A percentile compares a stretch with the other conserved stretches of the same genome.
phyloP scores from a whole-genome alignment of 805 yeast genomes.

The Candida coquimbonensis region DNA sequence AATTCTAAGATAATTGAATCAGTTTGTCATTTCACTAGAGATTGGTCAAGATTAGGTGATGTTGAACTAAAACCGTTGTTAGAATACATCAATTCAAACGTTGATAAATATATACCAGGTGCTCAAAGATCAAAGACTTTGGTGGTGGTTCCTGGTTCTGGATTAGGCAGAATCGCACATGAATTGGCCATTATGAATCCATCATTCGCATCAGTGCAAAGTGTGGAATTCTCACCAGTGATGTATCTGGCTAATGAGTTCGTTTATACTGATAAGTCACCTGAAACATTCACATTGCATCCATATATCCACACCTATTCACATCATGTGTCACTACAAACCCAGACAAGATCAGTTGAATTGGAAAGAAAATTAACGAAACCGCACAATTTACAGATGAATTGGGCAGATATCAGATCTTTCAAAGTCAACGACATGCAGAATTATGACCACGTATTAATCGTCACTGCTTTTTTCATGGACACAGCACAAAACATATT shows the following conservation, averaged over 20 bases:
- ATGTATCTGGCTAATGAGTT: conserved; percentile 69
- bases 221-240: conserved; percentile 68
- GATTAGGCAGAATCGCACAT: conserved; percentile 72
- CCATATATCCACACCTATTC: conserved; percentile 66
- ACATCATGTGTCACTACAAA: conserved; percentile 41
- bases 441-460: conserved; percentile 39
- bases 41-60: conserved; percentile 54
- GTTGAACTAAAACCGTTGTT: conserved; percentile 48
- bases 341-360: conserved; percentile 44
- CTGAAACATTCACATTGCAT: conserved; percentile 18
- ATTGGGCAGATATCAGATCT: conserved; percentile 59
- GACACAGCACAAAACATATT: conserved; percentile 89
- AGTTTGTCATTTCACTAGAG: conserved; percentile 70
- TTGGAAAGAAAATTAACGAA: conserved; percentile 24
- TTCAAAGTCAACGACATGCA: conserved; percentile 31
- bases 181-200: conserved; percentile 39
- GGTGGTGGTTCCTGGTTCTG: conserved; percentile 81
- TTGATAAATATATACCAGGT: conserved; percentile 26
- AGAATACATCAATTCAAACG: conserved; percentile 40
- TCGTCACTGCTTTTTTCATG: conserved; percentile 69
- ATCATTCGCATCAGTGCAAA: conserved; percentile 45
- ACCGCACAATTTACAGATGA: conserved; percentile 42
- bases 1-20: conserved; percentile 55
- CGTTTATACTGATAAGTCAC: conserved; percentile 31
- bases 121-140: conserved; percentile 31